Conservation (phyloP, 2,329 filamentous ascomycete species). For the Xylaria hypoxylon region DNA sequence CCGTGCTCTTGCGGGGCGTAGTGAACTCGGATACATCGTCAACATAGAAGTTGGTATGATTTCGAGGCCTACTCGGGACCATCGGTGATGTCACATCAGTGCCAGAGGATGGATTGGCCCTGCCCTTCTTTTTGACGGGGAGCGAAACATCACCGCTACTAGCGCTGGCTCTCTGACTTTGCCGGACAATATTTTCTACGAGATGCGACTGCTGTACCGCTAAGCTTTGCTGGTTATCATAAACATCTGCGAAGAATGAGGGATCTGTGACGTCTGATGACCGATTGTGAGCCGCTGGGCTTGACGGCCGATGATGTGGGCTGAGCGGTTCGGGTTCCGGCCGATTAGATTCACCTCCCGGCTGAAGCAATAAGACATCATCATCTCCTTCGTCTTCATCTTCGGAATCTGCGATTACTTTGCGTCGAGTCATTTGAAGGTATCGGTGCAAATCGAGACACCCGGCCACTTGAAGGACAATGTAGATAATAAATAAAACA, state of each 20-base stretch:
- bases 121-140: conserved; percentile 42
- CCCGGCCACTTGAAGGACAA: not conserved
- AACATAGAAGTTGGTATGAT: conserved; percentile 38
- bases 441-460: conserved; percentile 5
- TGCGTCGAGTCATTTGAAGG: conserved; percentile 45
- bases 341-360: conserved; percentile 30
- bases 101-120: conserved; percentile 44
- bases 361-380: conserved; percentile 36
- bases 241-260: conserved; percentile 48
- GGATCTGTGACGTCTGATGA: conserved; percentile 46
- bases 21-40: conserved; percentile 45
- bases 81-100: conserved; percentile 48
- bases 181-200: conserved; percentile 51
- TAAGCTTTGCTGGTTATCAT: conserved; percentile 45
- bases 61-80: conserved; percentile 35
- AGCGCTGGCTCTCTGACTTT: conserved; percentile 49
- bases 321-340: conserved; percentile 50
- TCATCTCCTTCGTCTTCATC: conserved; percentile 49
- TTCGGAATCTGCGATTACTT: conserved; percentile 52
- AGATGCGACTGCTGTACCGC: conserved; percentile 48
- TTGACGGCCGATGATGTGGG: conserved; percentile 40
- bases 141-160: conserved; percentile 49
- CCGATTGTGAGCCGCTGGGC: conserved; percentile 35
- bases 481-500: conserved; percentile 9
- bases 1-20: conserved; percentile 46